These are phyloP conservation scores for Pseudognaphalium luteoalbum DNA, from an alignment of 129 eudicot species.

Conservation along the genomic window DNA sequence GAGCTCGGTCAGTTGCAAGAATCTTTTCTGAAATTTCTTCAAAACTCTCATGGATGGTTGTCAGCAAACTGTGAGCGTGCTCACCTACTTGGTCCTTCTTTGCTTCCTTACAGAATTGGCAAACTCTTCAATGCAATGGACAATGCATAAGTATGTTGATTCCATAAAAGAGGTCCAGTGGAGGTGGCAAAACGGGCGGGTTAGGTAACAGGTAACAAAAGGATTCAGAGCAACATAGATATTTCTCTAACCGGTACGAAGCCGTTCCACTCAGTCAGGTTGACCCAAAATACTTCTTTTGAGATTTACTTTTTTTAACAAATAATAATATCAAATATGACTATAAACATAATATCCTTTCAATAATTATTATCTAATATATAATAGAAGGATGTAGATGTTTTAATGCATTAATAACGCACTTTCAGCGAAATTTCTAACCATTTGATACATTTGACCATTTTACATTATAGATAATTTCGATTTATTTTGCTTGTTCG, in stretches of 20 bases:
- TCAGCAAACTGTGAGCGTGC: slow-evolving; percentile 60
- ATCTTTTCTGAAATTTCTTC: slow-evolving; percentile 57
- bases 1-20: slow-evolving; percentile 58
- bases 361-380: background rate
- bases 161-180: background rate
- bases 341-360: background rate
- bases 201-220: background rate
- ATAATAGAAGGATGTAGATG: too few species aligned
- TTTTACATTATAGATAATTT: background rate
- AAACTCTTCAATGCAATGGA: background rate
- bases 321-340: background rate
- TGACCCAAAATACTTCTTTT: background rate
- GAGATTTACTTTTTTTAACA: background rate
- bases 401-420: background rate
- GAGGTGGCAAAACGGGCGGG: background rate
- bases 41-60: slow-evolving; percentile 68
- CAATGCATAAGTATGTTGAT: background rate
- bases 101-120: slow-evolving; percentile 52
- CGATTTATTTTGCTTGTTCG: background rate
- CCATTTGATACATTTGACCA: background rate
- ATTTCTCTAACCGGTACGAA: background rate
- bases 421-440: background rate
- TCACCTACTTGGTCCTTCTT: slow-evolving; percentile 62
- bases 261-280: background rate
- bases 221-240: background rate